Evolutionary conservation across 1,284 basidiomycete genomes (phyloP).

Genomic region (Leccinum pallidistipes): DNA sequence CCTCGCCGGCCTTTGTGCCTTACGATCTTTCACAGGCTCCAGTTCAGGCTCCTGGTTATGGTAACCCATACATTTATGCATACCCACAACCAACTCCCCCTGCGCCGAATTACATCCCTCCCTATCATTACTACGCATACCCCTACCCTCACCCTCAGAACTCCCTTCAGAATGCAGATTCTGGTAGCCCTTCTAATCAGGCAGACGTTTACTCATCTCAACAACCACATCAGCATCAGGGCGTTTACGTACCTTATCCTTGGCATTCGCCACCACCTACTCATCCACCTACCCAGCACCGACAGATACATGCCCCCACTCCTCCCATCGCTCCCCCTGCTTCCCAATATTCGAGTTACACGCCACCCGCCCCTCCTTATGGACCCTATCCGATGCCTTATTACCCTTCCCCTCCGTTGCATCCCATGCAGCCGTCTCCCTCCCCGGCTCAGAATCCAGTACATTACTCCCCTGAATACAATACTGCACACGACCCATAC

Average conservation of each 20-base stretch:
- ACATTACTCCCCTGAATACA: slow-evolving; percentile 33
- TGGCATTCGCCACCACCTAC: slow-evolving; percentile 37
- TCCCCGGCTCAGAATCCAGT: slow-evolving; percentile 35
- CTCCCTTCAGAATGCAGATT: slow-evolving; percentile 37
- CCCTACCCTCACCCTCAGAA: slow-evolving; percentile 34
- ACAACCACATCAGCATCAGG: slow-evolving; percentile 35
- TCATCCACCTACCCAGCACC: slow-evolving; percentile 34
- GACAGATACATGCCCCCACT: slow-evolving; percentile 34
- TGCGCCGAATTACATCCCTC: slow-evolving; percentile 36
- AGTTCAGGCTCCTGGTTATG: slow-evolving; percentile 39
- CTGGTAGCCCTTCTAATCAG: slow-evolving; percentile 31
- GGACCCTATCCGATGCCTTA: slow-evolving; percentile 50
- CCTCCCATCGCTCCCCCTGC: slow-evolving; percentile 34
- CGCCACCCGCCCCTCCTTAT: slow-evolving; percentile 37
- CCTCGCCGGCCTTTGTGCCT: slow-evolving; percentile 41
- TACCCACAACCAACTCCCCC: slow-evolving; percentile 36
- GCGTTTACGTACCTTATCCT: slow-evolving; percentile 40
- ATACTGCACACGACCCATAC: slow-evolving; percentile 34
- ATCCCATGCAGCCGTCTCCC: slow-evolving; percentile 39
- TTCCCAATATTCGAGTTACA: slow-evolving; percentile 40
- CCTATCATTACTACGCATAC: slow-evolving; percentile 42
- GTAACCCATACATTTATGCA: slow-evolving; percentile 41
- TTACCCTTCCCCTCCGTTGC: slow-evolving; percentile 44
- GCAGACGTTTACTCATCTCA: slow-evolving; percentile 36
- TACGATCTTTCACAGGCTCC: slow-evolving; percentile 52